Evolutionary conservation across 1,139 yeast species (phyloP).

Genomic region (Scheffersomyces illinoinensis): DNA sequence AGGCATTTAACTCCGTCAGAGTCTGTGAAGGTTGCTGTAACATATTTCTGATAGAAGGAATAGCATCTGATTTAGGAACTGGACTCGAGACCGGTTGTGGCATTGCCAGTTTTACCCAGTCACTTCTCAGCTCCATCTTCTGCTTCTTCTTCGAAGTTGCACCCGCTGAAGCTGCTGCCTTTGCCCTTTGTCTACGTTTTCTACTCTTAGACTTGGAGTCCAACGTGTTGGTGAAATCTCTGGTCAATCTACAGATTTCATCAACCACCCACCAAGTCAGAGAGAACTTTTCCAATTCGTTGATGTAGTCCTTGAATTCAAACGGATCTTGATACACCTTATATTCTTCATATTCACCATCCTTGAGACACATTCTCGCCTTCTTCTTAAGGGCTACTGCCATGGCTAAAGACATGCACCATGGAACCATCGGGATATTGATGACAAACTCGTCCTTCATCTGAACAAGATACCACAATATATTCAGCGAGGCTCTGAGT

Average conservation of each 20-base stretch:
- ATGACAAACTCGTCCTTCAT: constrained; percentile 20
- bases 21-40: constrained; percentile 4
- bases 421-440: constrained; percentile 29
- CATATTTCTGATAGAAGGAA: constrained; percentile 13
- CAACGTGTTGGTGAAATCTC: constrained; percentile 23
- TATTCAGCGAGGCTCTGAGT: constrained; percentile 25
- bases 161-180: constrained; percentile 1
- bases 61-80: constrained; percentile 5
- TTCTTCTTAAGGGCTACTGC: constrained; percentile 17
- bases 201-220: constrained; percentile 10
- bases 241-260: constrained; percentile 25
- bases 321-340: constrained; percentile 4
- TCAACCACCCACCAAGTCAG: constrained; percentile 33
- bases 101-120: background rate
- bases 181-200: constrained; percentile 4
- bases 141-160: background rate
- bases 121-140: background rate
- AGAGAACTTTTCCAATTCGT: constrained; percentile 21
- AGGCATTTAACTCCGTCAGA: background rate
- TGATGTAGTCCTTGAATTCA: constrained; percentile 20
- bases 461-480: constrained; percentile 24
- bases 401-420: constrained; percentile 26
- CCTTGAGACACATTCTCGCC: constrained; percentile 9
- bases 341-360: constrained; percentile 2
- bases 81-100: background rate